Evolutionary conservation across 2,329 filamentous ascomycete species (phyloP), one percentile per base, ranked within the genome.

Genomic region (Fusarium duplospermum): DNA sequence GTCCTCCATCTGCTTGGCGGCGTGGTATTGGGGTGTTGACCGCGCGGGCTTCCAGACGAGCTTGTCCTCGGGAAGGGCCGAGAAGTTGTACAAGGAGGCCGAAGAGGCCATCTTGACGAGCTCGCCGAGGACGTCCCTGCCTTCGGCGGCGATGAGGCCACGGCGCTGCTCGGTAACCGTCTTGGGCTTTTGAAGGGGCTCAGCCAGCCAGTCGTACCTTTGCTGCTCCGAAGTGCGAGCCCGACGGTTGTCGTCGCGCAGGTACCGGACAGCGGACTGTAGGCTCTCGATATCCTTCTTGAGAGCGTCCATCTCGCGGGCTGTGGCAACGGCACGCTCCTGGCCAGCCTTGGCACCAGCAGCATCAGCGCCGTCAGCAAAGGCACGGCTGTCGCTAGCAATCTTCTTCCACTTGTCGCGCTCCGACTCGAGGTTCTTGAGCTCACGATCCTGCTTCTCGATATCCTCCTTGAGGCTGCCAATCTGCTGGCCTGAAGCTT

Each of bases 381-480:
- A 89, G 11, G 87, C 86, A 27, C 87, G 86, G 75, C 86, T 88
- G 78, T 92, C 90, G 77, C 89, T 90, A 6, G 91, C 92, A 70
- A 90, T 87, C 85, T 92, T 92, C 86, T 92, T 92, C 91, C 90
- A 93, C 80, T 91, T 91, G 81, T 92, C 91, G 60, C 90, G 87
- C 78, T 93, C 91, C 4, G 87, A 85, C 82, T 93, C 92, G 59
- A 93, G 85, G 3, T 83, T 85, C 81, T 90, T 89, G 77, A 92
- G 87, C 80, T 93, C 91, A 62, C 90, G 89, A 78, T 92, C 90
- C 74, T 93, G 90, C 82, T 90, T 89, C 81, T 92, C 88, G 59
- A 93, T 88, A 60, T 91, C 89, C 70, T 92, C 90, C 75, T 87
- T 87, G 66, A 93, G 87, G 61, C 87, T 85, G 9, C 82, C 81